phyloP scores from a whole-genome alignment of 2,329 filamentous ascomycete species.

The Lasiodiplodia gonubiensis region DNA sequence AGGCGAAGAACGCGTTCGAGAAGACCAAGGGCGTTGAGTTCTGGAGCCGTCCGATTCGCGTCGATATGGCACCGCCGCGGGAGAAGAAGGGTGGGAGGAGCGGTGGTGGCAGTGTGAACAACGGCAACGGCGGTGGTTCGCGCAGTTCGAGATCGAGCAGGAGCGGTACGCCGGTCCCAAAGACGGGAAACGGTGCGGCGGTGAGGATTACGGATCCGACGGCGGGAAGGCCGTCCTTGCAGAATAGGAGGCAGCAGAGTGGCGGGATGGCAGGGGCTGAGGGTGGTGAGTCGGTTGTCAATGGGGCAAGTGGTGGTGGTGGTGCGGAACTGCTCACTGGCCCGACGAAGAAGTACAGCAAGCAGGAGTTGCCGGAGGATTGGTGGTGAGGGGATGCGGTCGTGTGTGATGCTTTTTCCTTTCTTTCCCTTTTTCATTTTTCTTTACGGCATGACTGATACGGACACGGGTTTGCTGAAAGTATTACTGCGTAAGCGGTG shows the following conservation, averaged over 20 bases:
- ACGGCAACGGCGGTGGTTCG: background rate
- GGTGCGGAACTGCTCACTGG: background rate
- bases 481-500: too few species aligned
- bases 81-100: slow-evolving; percentile 18
- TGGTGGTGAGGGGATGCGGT: background rate
- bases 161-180: background rate
- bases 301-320: background rate
- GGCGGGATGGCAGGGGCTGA: background rate
- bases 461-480: too few species aligned
- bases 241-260: background rate
- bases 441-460: too few species aligned
- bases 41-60: slow-evolving; percentile 13
- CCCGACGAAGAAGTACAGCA: background rate
- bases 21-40: slow-evolving; percentile 4
- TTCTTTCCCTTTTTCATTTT: too few species aligned
- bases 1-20: background rate
- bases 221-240: background rate
- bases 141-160: background rate
- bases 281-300: background rate
- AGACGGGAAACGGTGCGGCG: background rate
- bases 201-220: background rate
- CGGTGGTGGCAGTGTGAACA: background rate
- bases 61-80: background rate
- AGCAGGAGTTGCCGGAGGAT: background rate
- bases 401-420: background rate